phyloP scores from a whole-genome alignment of 179 eudicot species.

The Actinidia chinensis region DNA sequence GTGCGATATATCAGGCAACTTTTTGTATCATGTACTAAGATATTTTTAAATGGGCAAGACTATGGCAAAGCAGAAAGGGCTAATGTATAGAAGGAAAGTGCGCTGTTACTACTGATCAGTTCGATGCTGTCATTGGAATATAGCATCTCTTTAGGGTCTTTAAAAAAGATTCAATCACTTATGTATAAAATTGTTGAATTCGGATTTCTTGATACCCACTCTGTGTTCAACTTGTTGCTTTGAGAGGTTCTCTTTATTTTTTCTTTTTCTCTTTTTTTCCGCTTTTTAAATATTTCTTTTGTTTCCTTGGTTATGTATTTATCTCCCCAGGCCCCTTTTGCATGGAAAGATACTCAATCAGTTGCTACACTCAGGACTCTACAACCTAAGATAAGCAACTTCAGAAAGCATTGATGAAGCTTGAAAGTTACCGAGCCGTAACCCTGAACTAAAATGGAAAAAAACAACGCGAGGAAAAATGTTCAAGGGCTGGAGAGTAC shows the following conservation, averaged over 20 bases:
- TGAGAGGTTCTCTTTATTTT: neutral
- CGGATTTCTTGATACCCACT: neutral
- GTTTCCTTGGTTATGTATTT: neutral
- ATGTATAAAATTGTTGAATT: neutral
- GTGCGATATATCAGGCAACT: too few species aligned
- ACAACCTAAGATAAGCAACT: conserved; percentile 93
- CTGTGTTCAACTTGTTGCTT: neutral
- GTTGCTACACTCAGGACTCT: conserved; percentile 67
- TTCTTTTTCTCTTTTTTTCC: neutral
- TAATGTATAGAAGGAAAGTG: too few species aligned
- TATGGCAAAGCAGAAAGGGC: too few species aligned
- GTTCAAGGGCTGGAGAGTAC: conserved; percentile 93
- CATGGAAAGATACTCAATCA: conserved; percentile 76
- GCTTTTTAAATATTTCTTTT: neutral
- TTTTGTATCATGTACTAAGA: too few species aligned
- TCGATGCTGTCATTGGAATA: neutral
- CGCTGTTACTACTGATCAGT: too few species aligned
- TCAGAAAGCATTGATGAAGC: conserved; percentile 98
- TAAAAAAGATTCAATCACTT: neutral
- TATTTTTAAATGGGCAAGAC: too few species aligned
- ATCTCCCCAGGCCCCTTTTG: conserved; percentile 29
- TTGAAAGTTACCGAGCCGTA: conserved; percentile 84
- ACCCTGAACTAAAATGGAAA: conserved; percentile 96
- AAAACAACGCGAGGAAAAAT: conserved; percentile 95
- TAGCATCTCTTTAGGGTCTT: neutral